These are phyloP conservation scores for Pinus taeda DNA, from an alignment of 75 land plant genomes.

Conservation along the genomic window DNA sequence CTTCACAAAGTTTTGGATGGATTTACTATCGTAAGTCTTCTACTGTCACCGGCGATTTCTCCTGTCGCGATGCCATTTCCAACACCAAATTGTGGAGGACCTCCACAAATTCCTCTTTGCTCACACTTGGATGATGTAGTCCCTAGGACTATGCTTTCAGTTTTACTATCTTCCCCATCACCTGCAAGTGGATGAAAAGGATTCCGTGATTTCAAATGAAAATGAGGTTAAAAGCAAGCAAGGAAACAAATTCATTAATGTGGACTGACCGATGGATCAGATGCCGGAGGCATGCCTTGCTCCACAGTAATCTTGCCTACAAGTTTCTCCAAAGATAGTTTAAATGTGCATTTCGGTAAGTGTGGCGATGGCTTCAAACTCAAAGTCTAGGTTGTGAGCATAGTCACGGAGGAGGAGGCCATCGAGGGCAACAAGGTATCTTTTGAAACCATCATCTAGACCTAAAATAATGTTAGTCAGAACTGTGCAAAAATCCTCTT, in stretches of 20 bases:
- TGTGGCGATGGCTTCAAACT: conserved; percentile 40
- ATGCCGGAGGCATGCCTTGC: conserved; percentile 58
- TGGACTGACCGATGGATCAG: conserved; percentile 16
- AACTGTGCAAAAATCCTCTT: too few species aligned
- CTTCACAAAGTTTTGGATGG: too few species aligned
- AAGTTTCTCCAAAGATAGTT: not conserved
- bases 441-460: conserved; percentile 11
- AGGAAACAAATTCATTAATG: not conserved
- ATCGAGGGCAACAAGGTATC: conserved; percentile 77
- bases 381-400: conserved; percentile 38
- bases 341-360: not conserved
- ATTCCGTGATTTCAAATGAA: too few species aligned
- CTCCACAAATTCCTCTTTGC: conserved; percentile 58
- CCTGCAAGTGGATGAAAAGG: conserved; percentile 18
- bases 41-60: too few species aligned
- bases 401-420: conserved; percentile 59
- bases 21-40: too few species aligned
- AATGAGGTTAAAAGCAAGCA: too few species aligned
- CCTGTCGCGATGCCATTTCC: conserved; percentile 13
- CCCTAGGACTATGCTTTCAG: conserved; percentile 27
- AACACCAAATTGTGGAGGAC: conserved; percentile 37
- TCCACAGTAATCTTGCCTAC: conserved; percentile 33
- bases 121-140: not conserved
- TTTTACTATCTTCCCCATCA: conserved; percentile 48
- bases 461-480: too few species aligned